Conservation (phyloP, 2,329 filamentous ascomycete species). For the Colletotrichum agaves region DNA sequence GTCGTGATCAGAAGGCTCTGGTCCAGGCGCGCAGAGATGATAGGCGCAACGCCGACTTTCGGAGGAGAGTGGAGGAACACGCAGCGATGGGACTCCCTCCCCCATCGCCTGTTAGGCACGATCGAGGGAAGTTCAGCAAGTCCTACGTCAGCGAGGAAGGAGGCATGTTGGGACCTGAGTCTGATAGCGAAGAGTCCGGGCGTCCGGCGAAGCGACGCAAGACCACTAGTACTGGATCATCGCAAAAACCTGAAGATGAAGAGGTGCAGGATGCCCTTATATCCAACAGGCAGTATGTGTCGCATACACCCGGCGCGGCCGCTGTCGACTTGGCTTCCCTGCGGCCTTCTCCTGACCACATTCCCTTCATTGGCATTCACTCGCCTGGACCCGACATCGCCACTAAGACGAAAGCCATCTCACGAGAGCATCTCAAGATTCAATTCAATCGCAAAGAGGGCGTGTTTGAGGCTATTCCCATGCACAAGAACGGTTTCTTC, state of each 20-base stretch:
- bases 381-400: conserved; percentile 72
- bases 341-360: conserved; percentile 69
- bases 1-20: conserved; percentile 73
- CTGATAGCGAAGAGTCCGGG: conserved; percentile 63
- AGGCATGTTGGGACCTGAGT: conserved; percentile 73
- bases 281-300: conserved; percentile 69
- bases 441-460: conserved; percentile 72
- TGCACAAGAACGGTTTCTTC: conserved; percentile 76
- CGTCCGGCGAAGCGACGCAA: conserved; percentile 60
- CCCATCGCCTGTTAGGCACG: conserved; percentile 60
- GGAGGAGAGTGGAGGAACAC: conserved; percentile 58
- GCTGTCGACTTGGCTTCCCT: conserved; percentile 69
- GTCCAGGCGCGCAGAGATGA: conserved; percentile 64
- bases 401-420: conserved; percentile 76
- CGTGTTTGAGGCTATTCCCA: conserved; percentile 71
- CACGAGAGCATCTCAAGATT: conserved; percentile 78
- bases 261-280: conserved; percentile 59
- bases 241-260: conserved; percentile 51
- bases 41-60: conserved; percentile 57
- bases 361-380: conserved; percentile 78
- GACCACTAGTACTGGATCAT: conserved; percentile 56
- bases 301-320: conserved; percentile 68
- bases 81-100: conserved; percentile 60
- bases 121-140: conserved; percentile 67
- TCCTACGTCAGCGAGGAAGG: conserved; percentile 77